Conservation (phyloP, 2,329 filamentous ascomycete genomes). For the Diaporthe sp. region DNA sequence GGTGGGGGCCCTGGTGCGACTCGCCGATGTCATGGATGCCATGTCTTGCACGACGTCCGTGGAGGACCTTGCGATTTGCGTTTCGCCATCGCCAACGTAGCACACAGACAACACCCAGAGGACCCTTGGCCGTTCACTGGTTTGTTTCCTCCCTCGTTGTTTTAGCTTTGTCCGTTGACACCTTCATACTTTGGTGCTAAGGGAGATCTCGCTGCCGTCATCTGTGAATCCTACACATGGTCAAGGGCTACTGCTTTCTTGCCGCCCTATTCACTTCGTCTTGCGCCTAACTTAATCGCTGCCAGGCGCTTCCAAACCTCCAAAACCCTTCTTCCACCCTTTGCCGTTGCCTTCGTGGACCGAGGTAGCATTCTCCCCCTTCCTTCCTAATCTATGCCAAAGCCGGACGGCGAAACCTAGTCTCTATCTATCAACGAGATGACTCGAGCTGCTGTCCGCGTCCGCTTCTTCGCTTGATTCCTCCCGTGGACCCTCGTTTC, state of each 20-base stretch:
- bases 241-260: not conserved
- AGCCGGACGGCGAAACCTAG: conserved; percentile 16
- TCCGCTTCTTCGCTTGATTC: not conserved
- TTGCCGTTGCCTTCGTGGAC: conserved; percentile 12
- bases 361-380: conserved; percentile 12
- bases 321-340: not conserved
- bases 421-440: conserved; percentile 15
- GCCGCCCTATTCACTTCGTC: conserved; percentile 12
- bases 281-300: not conserved
- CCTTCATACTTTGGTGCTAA: conserved; percentile 5
- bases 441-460: conserved; percentile 18
- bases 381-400: not conserved
- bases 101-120: conserved; percentile 9
- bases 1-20: conserved; percentile 28
- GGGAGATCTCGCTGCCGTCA: conserved; percentile 22
- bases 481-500: not conserved
- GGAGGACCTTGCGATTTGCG: conserved; percentile 29
- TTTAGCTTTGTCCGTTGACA: conserved; percentile 30
- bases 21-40: conserved; percentile 26
- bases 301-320: not conserved
- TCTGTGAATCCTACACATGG: conserved; percentile 24
- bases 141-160: conserved; percentile 30
- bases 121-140: conserved; percentile 30
- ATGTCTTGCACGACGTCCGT: conserved; percentile 25
- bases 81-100: conserved; percentile 33